Percentiles rank a stretch among this genome's conserved stretches.
Evolutionary conservation across 306 rosid genomes (phyloP).

Genomic region (Vachellia collinsii): DNA sequence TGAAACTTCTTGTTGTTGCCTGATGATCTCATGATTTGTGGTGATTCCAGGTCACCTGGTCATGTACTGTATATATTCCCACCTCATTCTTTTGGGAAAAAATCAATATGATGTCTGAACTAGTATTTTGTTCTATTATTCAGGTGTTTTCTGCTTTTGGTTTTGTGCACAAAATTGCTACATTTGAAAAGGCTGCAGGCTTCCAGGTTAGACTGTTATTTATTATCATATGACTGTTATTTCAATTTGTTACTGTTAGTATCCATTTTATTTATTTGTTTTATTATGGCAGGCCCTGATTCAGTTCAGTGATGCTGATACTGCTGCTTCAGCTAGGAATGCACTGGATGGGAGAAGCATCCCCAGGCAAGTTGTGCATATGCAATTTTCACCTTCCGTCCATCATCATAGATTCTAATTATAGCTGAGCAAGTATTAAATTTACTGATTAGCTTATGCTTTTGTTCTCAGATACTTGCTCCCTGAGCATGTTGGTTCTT

Average conservation of each 20-base stretch:
- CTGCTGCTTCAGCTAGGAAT: constrained; percentile 81
- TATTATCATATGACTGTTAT: constrained; percentile 28
- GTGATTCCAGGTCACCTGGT: constrained; percentile 32
- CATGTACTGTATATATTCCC: constrained; percentile 16
- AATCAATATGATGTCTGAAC: constrained; percentile 27
- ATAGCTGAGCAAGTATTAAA: constrained; percentile 10
- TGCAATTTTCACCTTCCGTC: constrained; percentile 7
- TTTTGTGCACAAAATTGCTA: constrained; percentile 89
- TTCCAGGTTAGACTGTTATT: constrained; percentile 65
- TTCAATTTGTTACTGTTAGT: neutral
- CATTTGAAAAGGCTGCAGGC: constrained; percentile 94
- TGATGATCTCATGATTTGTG: constrained; percentile 40
- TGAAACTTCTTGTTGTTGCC: constrained; percentile 45
- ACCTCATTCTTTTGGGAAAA: constrained; percentile 2
- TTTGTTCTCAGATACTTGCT: constrained; percentile 72
- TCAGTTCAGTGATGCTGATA: constrained; percentile 85
- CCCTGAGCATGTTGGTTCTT: constrained; percentile 84
- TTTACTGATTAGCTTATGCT: constrained; percentile 37
- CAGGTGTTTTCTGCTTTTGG: constrained; percentile 96
- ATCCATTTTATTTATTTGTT: constrained; percentile 20
- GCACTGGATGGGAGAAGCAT: constrained; percentile 95
- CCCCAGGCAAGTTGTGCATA: constrained; percentile 64
- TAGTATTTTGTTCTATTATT: constrained; percentile 32
- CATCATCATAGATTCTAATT: constrained; percentile 17
- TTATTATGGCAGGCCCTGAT: constrained; percentile 71